A percentile compares a stretch with the other conserved stretches of the same genome.
phyloP scores from a whole-genome alignment of 2,329 filamentous ascomycete genomes.

The Coniochaeta hoffmannii region DNA sequence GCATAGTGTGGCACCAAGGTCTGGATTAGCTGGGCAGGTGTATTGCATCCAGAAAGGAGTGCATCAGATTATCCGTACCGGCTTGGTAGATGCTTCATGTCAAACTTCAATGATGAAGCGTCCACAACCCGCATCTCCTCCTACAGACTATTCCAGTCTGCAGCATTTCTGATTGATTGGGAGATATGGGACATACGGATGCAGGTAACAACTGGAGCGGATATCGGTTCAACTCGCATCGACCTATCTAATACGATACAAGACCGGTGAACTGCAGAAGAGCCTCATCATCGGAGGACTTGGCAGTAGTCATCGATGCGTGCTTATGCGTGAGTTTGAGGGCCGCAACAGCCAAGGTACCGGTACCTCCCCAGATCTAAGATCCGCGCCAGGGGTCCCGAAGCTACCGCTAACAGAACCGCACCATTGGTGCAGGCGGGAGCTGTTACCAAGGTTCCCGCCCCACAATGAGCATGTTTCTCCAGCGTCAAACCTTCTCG shows the following conservation, averaged over 20 bases:
- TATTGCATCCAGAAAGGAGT: too few relatives aligned
- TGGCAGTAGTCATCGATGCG: background rate
- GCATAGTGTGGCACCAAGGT: too few relatives aligned
- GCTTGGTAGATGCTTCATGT: too few relatives aligned
- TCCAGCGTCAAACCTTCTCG: background rate
- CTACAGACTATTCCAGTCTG: too few relatives aligned
- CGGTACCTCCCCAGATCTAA: background rate
- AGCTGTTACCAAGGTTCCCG: background rate
- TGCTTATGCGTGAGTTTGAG: conserved; percentile 2
- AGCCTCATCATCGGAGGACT: background rate
- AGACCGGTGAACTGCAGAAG: background rate
- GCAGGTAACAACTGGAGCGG: too few relatives aligned
- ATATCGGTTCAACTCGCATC: background rate
- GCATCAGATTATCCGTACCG: too few relatives aligned
- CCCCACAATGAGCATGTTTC: conserved; percentile 4
- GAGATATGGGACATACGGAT: too few relatives aligned
- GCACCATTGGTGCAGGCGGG: background rate
- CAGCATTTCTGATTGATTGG: too few relatives aligned
- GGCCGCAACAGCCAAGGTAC: background rate
- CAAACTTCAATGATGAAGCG: too few relatives aligned
- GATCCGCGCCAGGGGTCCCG: background rate
- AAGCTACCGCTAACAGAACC: background rate
- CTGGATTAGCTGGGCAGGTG: too few relatives aligned
- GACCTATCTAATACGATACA: background rate
- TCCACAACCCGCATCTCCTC: too few relatives aligned